Evolutionary conservation across 2,329 filamentous ascomycete genomes (phyloP).

Genomic region (Ophiostoma tasmaniense): DNA sequence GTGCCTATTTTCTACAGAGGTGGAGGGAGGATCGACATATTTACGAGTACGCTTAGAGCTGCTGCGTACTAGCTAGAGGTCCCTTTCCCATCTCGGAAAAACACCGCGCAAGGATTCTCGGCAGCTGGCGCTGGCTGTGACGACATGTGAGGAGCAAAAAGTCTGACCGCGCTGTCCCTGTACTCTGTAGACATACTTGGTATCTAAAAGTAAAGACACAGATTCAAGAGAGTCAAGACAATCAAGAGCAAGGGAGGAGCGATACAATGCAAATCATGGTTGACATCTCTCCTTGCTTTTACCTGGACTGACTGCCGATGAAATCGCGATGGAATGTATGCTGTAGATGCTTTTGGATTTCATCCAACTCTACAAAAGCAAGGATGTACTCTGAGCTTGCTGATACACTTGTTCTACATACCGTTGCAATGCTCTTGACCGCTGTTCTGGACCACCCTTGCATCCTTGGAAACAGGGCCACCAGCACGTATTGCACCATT

Average conservation of each 20-base stretch:
- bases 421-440: conserved; percentile 5
- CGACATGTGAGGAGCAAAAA: neutral
- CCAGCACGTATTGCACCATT: neutral
- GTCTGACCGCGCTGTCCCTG: neutral
- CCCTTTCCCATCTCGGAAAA: neutral
- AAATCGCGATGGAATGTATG: neutral
- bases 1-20: neutral
- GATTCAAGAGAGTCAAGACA: neutral
- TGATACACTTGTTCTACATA: neutral
- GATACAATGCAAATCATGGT: neutral
- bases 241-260: neutral
- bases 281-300: neutral
- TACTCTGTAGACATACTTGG: no score
- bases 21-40: neutral
- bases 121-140: neutral
- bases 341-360: neutral
- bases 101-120: conserved; percentile 4
- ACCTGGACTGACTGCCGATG: neutral
- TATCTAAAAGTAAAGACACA: no score
- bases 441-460: conserved; percentile 3
- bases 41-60: neutral
- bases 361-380: no score
- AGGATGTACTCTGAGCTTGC: neutral
- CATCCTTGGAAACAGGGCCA: conserved; percentile 1
- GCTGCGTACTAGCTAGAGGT: neutral